These are phyloP conservation scores for Alternaria infectoria DNA, from an alignment of 2,329 filamentous ascomycete species.

Conservation along the genomic window DNA sequence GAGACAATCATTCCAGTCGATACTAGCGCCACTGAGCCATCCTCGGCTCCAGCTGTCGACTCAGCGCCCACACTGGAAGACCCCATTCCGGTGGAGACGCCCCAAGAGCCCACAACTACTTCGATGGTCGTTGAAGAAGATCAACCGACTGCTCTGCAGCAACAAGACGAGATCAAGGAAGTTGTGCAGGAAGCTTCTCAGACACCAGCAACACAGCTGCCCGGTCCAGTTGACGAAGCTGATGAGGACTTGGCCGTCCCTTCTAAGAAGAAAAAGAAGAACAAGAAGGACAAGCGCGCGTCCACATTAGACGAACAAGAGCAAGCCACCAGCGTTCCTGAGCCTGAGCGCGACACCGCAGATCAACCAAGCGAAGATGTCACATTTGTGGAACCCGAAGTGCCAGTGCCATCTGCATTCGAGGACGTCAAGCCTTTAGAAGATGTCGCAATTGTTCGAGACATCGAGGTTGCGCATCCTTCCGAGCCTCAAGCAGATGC, in stretches of 20 bases:
- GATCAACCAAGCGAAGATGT: not conserved
- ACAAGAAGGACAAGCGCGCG: constrained; percentile 30
- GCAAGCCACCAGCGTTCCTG: constrained; percentile 4
- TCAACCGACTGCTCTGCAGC: not conserved
- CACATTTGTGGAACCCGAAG: not conserved
- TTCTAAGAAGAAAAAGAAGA: constrained; percentile 34
- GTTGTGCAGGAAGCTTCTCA: not conserved
- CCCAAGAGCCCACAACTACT: not conserved
- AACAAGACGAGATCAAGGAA: not conserved
- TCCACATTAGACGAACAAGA: constrained; percentile 20
- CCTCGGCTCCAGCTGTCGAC: not conserved
- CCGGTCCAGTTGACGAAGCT: constrained; percentile 3
- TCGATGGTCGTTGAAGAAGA: not conserved
- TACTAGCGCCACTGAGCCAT: not conserved
- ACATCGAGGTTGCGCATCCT: not conserved
- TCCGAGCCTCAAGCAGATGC: not conserved
- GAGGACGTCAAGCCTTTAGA: not conserved
- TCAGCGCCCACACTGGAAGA: not conserved
- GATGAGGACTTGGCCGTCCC: constrained; percentile 7
- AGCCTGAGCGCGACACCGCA: not conserved
- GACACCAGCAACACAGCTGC: not conserved
- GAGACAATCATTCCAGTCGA: constrained; percentile 5
- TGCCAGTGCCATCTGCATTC: not conserved
- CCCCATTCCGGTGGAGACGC: not conserved
- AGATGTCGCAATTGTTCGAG: not conserved